Conservation (phyloP, 441 rosid genomes). For the Flueggea neowawraea region DNA sequence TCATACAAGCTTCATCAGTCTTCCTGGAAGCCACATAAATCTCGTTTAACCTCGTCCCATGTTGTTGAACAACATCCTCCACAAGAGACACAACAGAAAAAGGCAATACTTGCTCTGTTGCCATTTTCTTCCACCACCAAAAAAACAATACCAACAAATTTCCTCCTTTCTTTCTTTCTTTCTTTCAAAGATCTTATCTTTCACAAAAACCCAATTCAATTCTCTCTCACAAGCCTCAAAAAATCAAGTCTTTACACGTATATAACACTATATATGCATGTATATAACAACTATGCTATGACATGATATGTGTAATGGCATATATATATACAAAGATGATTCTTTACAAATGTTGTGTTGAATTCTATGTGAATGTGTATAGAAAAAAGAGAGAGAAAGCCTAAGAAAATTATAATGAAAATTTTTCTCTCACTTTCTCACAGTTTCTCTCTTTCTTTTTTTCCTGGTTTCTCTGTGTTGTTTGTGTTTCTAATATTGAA, state of each 20-base stretch:
- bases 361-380: neutral
- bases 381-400: conserved; percentile 11
- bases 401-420: conserved; percentile 7
- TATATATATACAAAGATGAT: neutral
- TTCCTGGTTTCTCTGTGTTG: conserved; percentile 11
- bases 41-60: conserved; percentile 41
- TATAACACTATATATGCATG: too few species aligned
- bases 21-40: conserved; percentile 41
- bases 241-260: neutral
- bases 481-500: conserved; percentile 32
- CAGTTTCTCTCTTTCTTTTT: conserved; percentile 24
- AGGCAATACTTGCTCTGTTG: conserved; percentile 44
- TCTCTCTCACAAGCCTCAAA: conserved; percentile 5
- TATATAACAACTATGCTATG: too few species aligned
- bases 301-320: neutral
- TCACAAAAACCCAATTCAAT: conserved; percentile 14
- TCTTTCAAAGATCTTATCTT: conserved; percentile 1
- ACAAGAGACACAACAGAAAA: conserved; percentile 68
- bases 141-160: neutral
- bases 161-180: neutral
- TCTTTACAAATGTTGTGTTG: neutral
- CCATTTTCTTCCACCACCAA: conserved; percentile 27
- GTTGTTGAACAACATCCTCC: conserved; percentile 79
- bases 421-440: conserved; percentile 19
- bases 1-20: conserved; percentile 75